Evolutionary conservation across 106 monocot genomes (phyloP).

Genomic region (Ottelia alismoides): DNA sequence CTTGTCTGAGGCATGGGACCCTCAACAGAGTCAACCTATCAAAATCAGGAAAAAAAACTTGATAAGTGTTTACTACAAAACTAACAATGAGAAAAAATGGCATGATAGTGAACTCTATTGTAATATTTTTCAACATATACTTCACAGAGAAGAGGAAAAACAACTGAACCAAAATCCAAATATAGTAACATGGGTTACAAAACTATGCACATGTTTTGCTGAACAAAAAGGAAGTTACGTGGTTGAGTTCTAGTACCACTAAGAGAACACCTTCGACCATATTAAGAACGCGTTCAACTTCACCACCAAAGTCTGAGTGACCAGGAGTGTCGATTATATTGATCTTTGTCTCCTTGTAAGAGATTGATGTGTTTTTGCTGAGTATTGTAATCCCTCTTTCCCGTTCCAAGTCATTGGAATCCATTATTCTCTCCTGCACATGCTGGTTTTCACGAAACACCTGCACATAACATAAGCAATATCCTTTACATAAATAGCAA

Average conservation of each 20-base stretch:
- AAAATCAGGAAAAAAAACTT: too few relatives aligned
- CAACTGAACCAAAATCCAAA: not conserved
- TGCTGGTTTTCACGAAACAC: conserved; percentile 95
- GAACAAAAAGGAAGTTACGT: not conserved
- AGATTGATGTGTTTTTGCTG: conserved; percentile 97
- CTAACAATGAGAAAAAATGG: not conserved
- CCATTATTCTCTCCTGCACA: conserved; percentile 96
- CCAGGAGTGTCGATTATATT: conserved; percentile 98
- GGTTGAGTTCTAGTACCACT: conserved; percentile 47
- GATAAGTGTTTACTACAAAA: too few relatives aligned
- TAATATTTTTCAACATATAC: not conserved
- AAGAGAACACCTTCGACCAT: conserved; percentile 99
- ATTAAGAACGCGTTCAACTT: conserved; percentile 94
- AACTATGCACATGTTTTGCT: too few relatives aligned
- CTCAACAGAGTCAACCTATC: conserved; percentile 94
- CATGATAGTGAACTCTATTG: too few relatives aligned
- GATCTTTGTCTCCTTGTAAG: conserved; percentile 87
- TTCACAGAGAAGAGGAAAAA: not conserved
- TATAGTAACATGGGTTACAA: too few relatives aligned
- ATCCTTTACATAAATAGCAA: too few relatives aligned
- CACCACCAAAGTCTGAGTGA: conserved; percentile 98
- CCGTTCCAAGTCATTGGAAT: conserved; percentile 88
- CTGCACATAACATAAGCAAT: too few relatives aligned
- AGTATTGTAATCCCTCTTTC: conserved; percentile 98
- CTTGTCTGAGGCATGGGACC: conserved; percentile 99